Conservation (phyloP, 2,329 filamentous ascomycete species). For the Penicillium sp. region DNA sequence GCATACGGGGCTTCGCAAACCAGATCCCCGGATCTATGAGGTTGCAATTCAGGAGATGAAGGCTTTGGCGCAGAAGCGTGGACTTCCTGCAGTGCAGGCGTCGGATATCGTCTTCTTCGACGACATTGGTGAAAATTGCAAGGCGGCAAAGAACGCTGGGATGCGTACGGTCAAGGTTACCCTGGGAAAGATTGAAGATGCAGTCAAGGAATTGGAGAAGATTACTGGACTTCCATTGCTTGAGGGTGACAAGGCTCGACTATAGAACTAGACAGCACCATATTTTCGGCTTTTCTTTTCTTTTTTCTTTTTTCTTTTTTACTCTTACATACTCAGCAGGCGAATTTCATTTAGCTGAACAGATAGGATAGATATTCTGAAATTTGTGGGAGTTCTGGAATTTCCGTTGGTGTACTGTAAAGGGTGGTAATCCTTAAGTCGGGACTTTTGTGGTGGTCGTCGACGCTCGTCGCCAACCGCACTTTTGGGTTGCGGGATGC, state of each 20-base stretch:
- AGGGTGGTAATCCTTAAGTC: constrained; percentile 4
- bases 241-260: constrained; percentile 37
- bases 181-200: constrained; percentile 74
- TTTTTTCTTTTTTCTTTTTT: background rate
- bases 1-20: constrained; percentile 84
- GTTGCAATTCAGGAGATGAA: constrained; percentile 68
- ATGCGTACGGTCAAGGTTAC: constrained; percentile 83
- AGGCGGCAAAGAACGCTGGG: constrained; percentile 71
- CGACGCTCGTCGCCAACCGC: constrained; percentile 43
- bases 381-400: too few species aligned
- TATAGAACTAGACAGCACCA: constrained; percentile 20
- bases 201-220: constrained; percentile 76
- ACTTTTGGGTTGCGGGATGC: constrained; percentile 33
- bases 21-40: constrained; percentile 77
- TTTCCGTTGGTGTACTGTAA: too few species aligned
- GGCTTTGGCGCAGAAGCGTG: constrained; percentile 59
- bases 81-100: constrained; percentile 57
- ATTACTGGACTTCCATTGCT: constrained; percentile 64
- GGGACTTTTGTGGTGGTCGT: constrained; percentile 4
- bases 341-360: background rate
- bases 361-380: background rate
- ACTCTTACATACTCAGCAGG: background rate
- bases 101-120: constrained; percentile 83
- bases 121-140: constrained; percentile 92
- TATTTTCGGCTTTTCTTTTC: background rate